Percentiles rank a stretch among this genome's conserved stretches.
These are phyloP conservation scores for Neopestalotiopsis sp. DNA, from an alignment of 2,329 filamentous ascomycete genomes.

Conservation along the genomic window DNA sequence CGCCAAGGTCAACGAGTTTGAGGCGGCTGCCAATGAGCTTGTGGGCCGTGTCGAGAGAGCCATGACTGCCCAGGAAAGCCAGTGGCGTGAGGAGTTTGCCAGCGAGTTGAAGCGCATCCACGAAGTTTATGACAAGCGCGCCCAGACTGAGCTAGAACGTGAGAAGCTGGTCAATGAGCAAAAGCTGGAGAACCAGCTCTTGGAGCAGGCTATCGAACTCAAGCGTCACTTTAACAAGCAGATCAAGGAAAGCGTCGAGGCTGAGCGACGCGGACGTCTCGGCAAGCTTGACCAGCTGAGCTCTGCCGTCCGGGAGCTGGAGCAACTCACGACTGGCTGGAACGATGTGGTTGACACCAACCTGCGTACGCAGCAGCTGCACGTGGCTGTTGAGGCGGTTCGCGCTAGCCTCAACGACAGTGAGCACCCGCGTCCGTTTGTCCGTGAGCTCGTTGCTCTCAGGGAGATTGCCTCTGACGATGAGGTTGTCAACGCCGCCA, in stretches of 20 bases:
- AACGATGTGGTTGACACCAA: conserved; percentile 89
- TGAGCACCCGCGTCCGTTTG: conserved; percentile 80
- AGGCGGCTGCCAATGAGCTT: conserved; percentile 85
- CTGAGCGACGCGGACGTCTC: conserved; percentile 85
- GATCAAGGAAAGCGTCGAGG: conserved; percentile 82
- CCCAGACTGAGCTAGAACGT: conserved; percentile 79
- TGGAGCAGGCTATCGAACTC: conserved; percentile 88
- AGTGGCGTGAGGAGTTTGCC: conserved; percentile 88
- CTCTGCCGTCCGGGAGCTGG: conserved; percentile 78
- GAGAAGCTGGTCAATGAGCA: conserved; percentile 83
- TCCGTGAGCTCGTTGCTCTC: conserved; percentile 89
- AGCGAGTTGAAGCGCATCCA: conserved; percentile 82
- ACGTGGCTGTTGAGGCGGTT: conserved; percentile 94
- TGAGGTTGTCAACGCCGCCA: conserved; percentile 87
- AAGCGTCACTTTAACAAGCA: conserved; percentile 84
- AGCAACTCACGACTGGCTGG: conserved; percentile 87
- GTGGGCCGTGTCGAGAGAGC: conserved; percentile 84
- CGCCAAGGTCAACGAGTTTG: conserved; percentile 77
- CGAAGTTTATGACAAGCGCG: conserved; percentile 78
- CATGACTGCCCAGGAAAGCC: conserved; percentile 79
- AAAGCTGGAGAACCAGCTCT: conserved; percentile 80
- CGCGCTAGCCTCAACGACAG: conserved; percentile 80
- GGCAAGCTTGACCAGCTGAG: conserved; percentile 85
- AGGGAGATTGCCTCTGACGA: conserved; percentile 90
- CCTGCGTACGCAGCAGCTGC: conserved; percentile 92